A percentile compares a stretch with the other conserved stretches of the same genome.
Conservation (phyloP, 78 protist genomes). For the Chrysochromulina tobinii region DNA sequence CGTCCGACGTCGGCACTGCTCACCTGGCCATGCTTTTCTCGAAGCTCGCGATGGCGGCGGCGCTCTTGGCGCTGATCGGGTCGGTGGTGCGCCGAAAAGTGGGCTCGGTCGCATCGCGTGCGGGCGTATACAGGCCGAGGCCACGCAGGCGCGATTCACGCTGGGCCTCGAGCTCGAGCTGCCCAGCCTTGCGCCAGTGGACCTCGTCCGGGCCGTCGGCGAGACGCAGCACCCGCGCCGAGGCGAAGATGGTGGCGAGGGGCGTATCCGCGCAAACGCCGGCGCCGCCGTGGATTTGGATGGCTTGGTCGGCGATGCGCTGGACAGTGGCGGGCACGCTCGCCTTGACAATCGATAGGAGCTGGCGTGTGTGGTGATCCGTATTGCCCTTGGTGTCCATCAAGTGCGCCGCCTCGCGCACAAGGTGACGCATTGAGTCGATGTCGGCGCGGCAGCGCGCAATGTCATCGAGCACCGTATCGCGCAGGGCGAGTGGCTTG, state of each 20-base stretch:
- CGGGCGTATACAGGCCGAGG: too few relatives aligned
- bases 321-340: slow-evolving; percentile 55
- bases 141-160: too few relatives aligned
- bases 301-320: slow-evolving; percentile 67
- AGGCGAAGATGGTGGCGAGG: background rate
- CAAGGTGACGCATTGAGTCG: slow-evolving; percentile 66
- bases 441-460: slow-evolving; percentile 45
- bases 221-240: slow-evolving; percentile 61
- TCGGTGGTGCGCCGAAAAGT: too few relatives aligned
- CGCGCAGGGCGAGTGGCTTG: background rate
- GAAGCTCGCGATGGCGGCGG: too few relatives aligned
- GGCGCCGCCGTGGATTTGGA: slow-evolving; percentile 26
- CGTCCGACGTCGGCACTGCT: too few relatives aligned
- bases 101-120: too few relatives aligned
- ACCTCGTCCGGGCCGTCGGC: slow-evolving; percentile 85
- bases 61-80: too few relatives aligned
- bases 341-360: slow-evolving; percentile 52
- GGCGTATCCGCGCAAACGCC: slow-evolving; percentile 42
- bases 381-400: too few relatives aligned
- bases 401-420: slow-evolving; percentile 45
- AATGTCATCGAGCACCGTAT: background rate
- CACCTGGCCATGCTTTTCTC: too few relatives aligned
- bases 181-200: too few relatives aligned
- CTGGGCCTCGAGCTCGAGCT: too few relatives aligned
- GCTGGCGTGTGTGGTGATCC: too few relatives aligned